phyloP scores from a whole-genome alignment of 495 filamentous ascomycete genomes.

The Aspergillus kassunensis region DNA sequence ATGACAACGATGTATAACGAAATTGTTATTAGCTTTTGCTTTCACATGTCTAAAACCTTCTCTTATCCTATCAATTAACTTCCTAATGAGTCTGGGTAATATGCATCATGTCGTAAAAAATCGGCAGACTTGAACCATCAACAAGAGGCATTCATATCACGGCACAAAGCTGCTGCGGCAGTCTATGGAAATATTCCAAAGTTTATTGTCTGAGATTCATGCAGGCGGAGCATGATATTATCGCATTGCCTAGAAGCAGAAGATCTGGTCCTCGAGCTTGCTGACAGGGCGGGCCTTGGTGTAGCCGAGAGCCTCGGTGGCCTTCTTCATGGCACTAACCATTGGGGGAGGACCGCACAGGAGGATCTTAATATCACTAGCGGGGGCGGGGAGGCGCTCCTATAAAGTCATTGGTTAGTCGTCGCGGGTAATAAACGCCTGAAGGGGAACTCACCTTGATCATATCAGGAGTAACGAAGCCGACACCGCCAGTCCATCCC shows the following conservation, averaged over 20 bases:
- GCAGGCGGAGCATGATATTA: not conserved
- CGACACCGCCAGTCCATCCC: constrained; percentile 83
- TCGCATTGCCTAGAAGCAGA: constrained; percentile 72
- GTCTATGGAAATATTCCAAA: not conserved
- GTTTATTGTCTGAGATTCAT: not conserved
- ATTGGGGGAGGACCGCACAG: constrained; percentile 96
- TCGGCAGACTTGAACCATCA: not conserved
- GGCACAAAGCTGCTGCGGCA: too few species aligned
- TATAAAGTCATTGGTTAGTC: constrained; percentile 20
- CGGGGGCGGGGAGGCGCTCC: constrained; percentile 80
- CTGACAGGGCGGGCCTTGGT: constrained; percentile 88
- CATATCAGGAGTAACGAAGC: constrained; percentile 93
- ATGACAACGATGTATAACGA: not conserved
- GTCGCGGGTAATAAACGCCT: constrained; percentile 14
- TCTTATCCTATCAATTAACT: not conserved
- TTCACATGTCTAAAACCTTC: constrained; percentile 1
- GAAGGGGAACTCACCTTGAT: constrained; percentile 63
- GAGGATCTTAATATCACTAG: constrained; percentile 87
- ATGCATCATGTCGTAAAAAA: not conserved
- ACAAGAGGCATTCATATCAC: too few species aligned
- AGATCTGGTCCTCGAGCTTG: constrained; percentile 96
- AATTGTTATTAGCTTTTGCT: not conserved
- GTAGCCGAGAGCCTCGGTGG: constrained; percentile 81
- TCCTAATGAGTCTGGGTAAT: not conserved
- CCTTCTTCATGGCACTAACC: constrained; percentile 97